These are phyloP conservation scores for Ceratocystis lukuohia DNA, from an alignment of 2,329 filamentous ascomycete species.

Conservation along the genomic window DNA sequence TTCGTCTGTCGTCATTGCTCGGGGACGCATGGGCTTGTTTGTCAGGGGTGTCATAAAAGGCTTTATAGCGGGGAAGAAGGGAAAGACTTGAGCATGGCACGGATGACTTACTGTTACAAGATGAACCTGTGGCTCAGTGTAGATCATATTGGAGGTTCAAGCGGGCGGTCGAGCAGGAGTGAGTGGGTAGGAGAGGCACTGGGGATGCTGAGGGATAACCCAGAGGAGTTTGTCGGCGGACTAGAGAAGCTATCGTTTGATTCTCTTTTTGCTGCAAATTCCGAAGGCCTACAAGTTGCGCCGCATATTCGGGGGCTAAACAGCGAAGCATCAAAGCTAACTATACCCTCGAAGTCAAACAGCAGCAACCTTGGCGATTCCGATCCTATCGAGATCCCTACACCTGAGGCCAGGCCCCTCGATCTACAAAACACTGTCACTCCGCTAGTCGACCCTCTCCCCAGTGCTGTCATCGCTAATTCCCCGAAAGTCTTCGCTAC, in stretches of 20 bases:
- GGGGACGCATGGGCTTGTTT: not conserved
- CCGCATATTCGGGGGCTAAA: too few species aligned
- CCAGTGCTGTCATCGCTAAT: too few species aligned
- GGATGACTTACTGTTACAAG: not conserved
- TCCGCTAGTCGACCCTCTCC: too few species aligned
- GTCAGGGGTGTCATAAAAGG: not conserved
- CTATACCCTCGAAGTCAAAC: too few species aligned
- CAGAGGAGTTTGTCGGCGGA: not conserved
- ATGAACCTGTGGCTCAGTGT: not conserved
- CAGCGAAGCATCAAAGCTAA: too few species aligned
- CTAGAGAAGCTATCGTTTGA: not conserved
- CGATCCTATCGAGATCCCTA: too few species aligned
- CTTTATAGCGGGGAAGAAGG: not conserved
- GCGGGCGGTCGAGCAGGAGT: not conserved
- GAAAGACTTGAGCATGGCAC: not conserved
- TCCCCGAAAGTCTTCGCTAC: too few species aligned
- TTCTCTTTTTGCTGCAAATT: not conserved
- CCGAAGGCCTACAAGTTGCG: too few species aligned
- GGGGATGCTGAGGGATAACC: not conserved
- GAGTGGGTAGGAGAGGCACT: not conserved
- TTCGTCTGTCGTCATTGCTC: not conserved
- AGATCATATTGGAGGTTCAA: not conserved
- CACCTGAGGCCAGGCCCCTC: too few species aligned
- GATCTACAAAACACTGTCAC: too few species aligned
- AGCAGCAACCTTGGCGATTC: too few species aligned